Base-by-base conservation (phyloP, 1,284 basidiomycete genomes). In the Sparassis latifolia region DNA sequence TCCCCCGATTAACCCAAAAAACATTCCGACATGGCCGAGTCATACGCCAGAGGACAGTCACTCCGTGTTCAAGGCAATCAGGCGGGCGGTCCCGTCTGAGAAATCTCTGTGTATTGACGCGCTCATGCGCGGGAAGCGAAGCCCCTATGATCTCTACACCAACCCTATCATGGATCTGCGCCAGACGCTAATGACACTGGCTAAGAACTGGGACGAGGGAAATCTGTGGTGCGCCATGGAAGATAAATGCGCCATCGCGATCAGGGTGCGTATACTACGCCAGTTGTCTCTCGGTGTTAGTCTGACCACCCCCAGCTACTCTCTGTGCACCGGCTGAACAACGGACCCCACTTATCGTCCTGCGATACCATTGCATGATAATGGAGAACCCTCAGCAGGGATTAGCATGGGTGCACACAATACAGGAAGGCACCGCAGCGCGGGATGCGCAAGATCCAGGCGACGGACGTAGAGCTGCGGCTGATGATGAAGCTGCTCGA, bases 81-180 rank as follows among this genome's bases (percentile, higher is more conserved):
- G 43, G 28, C 28, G 59, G 10, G 54, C 50, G 10, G 58, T 58
- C 45, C n/a, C 56, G 27, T 33, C 50, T 2, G 59, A 58, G 48
- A 44, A 45, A 2, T 20, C 20, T 30, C 30, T 41, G 39, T 49
- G 43, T 33, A 41, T 42, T 29, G 33, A 33, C 2, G 44, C 45
- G n/a, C 31, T 12, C 32, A 45, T 10, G 33, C 31, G 20, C 29
- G 48, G 52, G 33, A 30, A 37, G 42, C 20, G 39, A 31, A 32
- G 33, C 10, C 39, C 42, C 2, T 27, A 47, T 28, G 43, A 33
- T 6, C 45, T 61, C 1, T 58, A 61, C 50, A 57, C 62, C 38
- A 63, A 69, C 39, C 66, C 67, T 0, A 70, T 72, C 50, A 62
- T 57, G 52, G 68, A 72, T 52, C 56, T 71, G 42, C 62, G 71